Base-by-base conservation (phyloP, 495 filamentous ascomycete genomes). In the Tuber magnatum region DNA sequence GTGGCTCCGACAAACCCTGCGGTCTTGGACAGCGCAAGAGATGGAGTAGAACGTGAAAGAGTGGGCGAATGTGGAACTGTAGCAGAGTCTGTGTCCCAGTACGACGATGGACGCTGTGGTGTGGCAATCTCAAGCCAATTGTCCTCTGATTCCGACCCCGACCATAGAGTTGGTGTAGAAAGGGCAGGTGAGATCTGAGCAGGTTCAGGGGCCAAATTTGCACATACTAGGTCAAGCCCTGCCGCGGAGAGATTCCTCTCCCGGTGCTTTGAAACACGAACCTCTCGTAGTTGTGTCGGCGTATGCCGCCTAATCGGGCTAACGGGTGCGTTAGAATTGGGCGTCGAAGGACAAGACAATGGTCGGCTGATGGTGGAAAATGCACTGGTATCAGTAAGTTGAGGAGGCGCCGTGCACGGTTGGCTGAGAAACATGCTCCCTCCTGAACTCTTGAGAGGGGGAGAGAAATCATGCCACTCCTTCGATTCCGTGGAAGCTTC, bases 131-230 rank as follows among this genome's bases (percentile, higher is more conserved):
- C 74, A 41, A 46, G 69, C 75, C 79, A 77, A 32, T 76, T 79
- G 32, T 80, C 78, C 65, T 81, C 79, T 14, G 79, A 81, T 51
- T 81, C 79, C 12, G 78, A 81, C 24, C 75, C 78, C 14, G 79
- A 81, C 72, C 78, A 74, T n/a, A 81, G 73, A 24, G 77, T 79
- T 22, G 78, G 78, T 7, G 73, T 80, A n/a, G 79, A 76, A 24
- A 73, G 78, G 40, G 72, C 46, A 39, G 74, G 78, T 46, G 79
- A 80, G 18, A 51, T 69, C 71, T 80, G 79, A 38, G 78, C 70
- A 22, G 70, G 65, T 32, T 74, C 75, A 24, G 78, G 71, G 38
- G 18, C 72, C 71, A 43, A 68, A 28, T 68, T n/a, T n/a, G n/a
- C n/a, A n/a, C 71, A 39, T 74, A 42, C 68, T 72, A 72, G 70